A percentile compares a stretch with the other conserved stretches of the same genome.
Evolutionary conservation across 2,329 filamentous ascomycete genomes (phyloP).

Genomic region (Grosmannia penicillata): DNA sequence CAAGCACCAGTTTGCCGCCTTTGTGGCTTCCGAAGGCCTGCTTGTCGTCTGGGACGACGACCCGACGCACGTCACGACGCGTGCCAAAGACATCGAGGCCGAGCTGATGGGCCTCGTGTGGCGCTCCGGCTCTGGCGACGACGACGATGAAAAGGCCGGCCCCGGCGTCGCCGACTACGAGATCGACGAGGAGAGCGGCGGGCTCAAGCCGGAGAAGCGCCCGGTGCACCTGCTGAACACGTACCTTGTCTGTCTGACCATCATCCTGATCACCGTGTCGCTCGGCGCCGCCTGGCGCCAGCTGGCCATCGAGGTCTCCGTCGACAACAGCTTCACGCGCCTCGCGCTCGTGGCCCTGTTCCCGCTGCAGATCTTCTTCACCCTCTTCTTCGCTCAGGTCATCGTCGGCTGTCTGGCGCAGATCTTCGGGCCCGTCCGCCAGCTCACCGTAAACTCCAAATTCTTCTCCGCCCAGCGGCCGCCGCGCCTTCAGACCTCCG

Average conservation of each 20-base stretch:
- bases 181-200: slow-evolving; percentile 58
- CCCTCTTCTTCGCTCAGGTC: slow-evolving; percentile 67
- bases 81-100: slow-evolving; percentile 58
- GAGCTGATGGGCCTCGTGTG: slow-evolving; percentile 68
- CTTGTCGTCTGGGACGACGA: slow-evolving; percentile 77
- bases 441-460: slow-evolving; percentile 62
- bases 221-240: slow-evolving; percentile 57
- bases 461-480: slow-evolving; percentile 66
- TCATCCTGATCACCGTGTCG: slow-evolving; percentile 49
- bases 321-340: slow-evolving; percentile 48
- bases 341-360: slow-evolving; percentile 50
- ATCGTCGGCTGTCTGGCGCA: slow-evolving; percentile 63
- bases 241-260: slow-evolving; percentile 49
- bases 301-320: slow-evolving; percentile 51
- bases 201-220: slow-evolving; percentile 47
- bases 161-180: slow-evolving; percentile 29
- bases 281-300: slow-evolving; percentile 57
- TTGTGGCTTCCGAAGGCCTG: slow-evolving; percentile 55
- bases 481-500: slow-evolving; percentile 37
- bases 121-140: slow-evolving; percentile 39
- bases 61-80: slow-evolving; percentile 50
- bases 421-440: slow-evolving; percentile 59
- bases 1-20: slow-evolving; percentile 70
- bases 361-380: slow-evolving; percentile 67
- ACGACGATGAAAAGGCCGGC: slow-evolving; percentile 38